These are phyloP conservation scores for Gastrodia elata DNA, from an alignment of 106 monocot genomes.

Conservation along the genomic window DNA sequence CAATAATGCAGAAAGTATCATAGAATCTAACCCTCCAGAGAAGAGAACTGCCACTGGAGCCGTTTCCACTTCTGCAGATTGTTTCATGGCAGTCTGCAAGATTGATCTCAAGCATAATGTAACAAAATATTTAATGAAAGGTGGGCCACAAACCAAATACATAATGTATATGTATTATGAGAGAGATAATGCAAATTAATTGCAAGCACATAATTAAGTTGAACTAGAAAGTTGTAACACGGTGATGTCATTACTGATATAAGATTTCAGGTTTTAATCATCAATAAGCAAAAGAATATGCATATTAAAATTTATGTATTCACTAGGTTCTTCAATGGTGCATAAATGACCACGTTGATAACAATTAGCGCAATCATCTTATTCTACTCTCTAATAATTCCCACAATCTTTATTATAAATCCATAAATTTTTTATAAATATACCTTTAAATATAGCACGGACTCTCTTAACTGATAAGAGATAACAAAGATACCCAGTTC, in stretches of 20 bases:
- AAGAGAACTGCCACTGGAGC: conserved; percentile 82
- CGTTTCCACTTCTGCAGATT: conserved; percentile 17
- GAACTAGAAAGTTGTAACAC: neutral
- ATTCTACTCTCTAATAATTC: conserved; percentile 3
- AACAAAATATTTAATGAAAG: neutral
- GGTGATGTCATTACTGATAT: neutral
- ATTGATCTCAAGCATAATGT: neutral
- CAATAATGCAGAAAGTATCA: conserved; percentile 88
- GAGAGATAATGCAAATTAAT: neutral
- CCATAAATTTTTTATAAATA: neutral
- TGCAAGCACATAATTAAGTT: conserved; percentile 5
- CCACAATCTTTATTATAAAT: neutral
- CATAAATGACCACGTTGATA: neutral
- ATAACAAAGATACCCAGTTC: neutral
- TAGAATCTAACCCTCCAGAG: conserved; percentile 96
- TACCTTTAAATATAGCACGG: neutral
- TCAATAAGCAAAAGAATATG: conserved; percentile 1
- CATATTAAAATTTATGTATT: neutral
- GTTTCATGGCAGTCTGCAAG: conserved; percentile 21
- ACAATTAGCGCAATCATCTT: conserved; percentile 1
- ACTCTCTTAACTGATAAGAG: neutral
- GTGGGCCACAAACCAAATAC: neutral
- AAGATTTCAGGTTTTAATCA: neutral
- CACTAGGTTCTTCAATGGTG: neutral
- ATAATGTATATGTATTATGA: neutral